Percentiles rank a stretch among this genome's conserved stretches.
Evolutionary conservation across 495 filamentous ascomycete genomes (phyloP).

Genomic region (Sphaerosporella brunnea): DNA sequence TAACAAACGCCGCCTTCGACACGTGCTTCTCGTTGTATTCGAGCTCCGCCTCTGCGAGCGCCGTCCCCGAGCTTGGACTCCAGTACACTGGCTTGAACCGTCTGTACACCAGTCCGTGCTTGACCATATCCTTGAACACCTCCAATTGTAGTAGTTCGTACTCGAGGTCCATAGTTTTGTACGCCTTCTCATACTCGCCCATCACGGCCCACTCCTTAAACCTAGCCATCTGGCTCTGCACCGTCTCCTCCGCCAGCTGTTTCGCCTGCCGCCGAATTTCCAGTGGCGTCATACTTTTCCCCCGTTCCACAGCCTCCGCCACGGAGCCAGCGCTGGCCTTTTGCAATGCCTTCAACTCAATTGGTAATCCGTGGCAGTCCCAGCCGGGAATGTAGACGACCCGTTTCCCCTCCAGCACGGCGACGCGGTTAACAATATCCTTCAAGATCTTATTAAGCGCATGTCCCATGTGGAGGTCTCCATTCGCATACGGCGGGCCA

Average conservation of each 20-base stretch:
- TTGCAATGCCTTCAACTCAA: conserved; percentile 91
- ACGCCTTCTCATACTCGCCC: conserved; percentile 82
- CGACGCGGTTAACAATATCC: conserved; percentile 69
- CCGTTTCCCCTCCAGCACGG: conserved; percentile 57
- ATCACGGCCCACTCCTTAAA: conserved; percentile 79
- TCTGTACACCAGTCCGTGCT: conserved; percentile 69
- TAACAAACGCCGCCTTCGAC: conserved; percentile 64
- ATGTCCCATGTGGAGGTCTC: conserved; percentile 86
- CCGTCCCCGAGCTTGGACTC: conserved; percentile 79
- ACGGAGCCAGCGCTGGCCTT: conserved; percentile 27
- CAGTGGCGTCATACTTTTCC: conserved; percentile 28
- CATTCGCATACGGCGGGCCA: conserved; percentile 95
- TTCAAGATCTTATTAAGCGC: conserved; percentile 95
- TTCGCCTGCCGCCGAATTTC: conserved; percentile 53
- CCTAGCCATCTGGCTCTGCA: conserved; percentile 61
- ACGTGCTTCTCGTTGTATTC: conserved; percentile 79
- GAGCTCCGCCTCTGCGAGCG: conserved; percentile 85
- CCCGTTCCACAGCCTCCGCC: conserved; percentile 15
- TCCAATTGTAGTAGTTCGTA: conserved; percentile 78
- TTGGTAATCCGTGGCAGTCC: conserved; percentile 96
- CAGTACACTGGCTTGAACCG: conserved; percentile 89
- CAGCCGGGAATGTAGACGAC: conserved; percentile 87
- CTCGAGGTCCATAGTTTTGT: conserved; percentile 74
- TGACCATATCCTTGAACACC: conserved; percentile 72
- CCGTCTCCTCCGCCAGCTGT: conserved; percentile 51